These are phyloP conservation scores for Fusarium keratoplasticum DNA, from an alignment of 2,329 filamentous ascomycete genomes.

Conservation along the genomic window DNA sequence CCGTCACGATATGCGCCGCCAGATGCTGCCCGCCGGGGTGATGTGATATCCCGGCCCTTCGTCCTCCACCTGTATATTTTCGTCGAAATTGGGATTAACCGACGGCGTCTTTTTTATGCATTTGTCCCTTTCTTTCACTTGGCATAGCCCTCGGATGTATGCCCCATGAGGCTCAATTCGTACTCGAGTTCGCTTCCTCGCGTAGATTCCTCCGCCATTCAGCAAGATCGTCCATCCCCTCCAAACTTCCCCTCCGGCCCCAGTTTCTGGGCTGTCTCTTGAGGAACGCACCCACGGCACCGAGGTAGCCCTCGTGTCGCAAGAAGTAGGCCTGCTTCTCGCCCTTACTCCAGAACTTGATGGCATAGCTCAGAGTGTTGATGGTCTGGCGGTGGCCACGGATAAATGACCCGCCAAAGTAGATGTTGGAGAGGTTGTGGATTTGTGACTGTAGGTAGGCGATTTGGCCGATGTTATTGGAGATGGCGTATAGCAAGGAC, in stretches of 20 bases:
- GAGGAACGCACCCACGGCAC: slow-evolving; percentile 92
- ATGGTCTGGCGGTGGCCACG: slow-evolving; percentile 97
- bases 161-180: slow-evolving; percentile 8
- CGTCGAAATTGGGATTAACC: slow-evolving; percentile 1
- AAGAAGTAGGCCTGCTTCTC: slow-evolving; percentile 96
- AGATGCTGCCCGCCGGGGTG: slow-evolving; percentile 12
- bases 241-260: slow-evolving; percentile 85
- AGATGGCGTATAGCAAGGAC: slow-evolving; percentile 92
- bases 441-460: slow-evolving; percentile 97
- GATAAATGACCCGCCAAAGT: slow-evolving; percentile 98
- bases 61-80: neutral
- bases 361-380: slow-evolving; percentile 96
- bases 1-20: slow-evolving; percentile 25
- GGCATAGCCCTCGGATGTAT: neutral
- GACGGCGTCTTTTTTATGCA: slow-evolving; percentile 10
- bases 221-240: slow-evolving; percentile 56
- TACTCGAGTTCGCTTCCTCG: slow-evolving; percentile 21
- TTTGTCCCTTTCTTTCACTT: neutral
- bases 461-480: slow-evolving; percentile 98
- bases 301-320: slow-evolving; percentile 94
- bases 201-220: slow-evolving; percentile 45
- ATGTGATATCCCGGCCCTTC: slow-evolving; percentile 5
- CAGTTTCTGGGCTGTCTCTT: slow-evolving; percentile 92
- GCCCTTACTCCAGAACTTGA: slow-evolving; percentile 97
- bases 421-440: slow-evolving; percentile 90